phyloP scores from a whole-genome alignment of 345 rosid species.

The Xanthoceras sorbifolium region DNA sequence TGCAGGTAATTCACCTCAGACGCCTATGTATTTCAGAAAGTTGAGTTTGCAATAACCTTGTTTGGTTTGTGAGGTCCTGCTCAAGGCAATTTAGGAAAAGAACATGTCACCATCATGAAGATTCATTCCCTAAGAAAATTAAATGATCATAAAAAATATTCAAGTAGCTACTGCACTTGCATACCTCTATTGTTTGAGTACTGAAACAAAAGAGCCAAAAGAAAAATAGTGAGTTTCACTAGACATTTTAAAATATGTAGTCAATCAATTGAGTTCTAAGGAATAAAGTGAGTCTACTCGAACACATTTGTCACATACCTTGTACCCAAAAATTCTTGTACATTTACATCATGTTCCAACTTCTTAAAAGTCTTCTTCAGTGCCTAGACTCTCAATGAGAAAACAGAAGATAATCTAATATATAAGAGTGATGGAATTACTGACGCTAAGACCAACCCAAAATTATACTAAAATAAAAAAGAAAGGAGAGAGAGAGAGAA shows the following conservation, averaged over 20 bases:
- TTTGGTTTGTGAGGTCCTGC: conserved; percentile 52
- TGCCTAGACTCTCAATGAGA: conserved; percentile 56
- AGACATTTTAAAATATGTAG: conserved; percentile 18
- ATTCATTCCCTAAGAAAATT: conserved; percentile 3
- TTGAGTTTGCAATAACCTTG: conserved; percentile 45
- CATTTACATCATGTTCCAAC: conserved; percentile 81
- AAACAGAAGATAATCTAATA: conserved; percentile 12
- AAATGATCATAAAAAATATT: conserved; percentile 7
- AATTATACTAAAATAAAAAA: background rate
- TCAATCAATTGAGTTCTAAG: background rate
- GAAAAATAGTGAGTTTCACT: conserved; percentile 20
- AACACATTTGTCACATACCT: conserved; percentile 40
- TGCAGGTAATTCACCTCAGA: conserved; percentile 46
- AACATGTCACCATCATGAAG: conserved; percentile 19
- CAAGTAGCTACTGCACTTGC: conserved; percentile 5
- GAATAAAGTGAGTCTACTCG: background rate
- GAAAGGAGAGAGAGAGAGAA: background rate
- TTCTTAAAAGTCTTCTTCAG: conserved; percentile 81
- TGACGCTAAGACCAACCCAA: background rate
- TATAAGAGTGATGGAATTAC: conserved; percentile 14
- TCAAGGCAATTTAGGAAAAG: conserved; percentile 15
- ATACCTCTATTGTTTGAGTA: conserved; percentile 70
- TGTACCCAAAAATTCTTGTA: conserved; percentile 70
- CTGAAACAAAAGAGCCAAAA: conserved; percentile 42
- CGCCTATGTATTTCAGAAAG: conserved; percentile 54